Evolutionary conservation across 192 early-diverging fungal species (phyloP).

Genomic region (Coemansia sp.): DNA sequence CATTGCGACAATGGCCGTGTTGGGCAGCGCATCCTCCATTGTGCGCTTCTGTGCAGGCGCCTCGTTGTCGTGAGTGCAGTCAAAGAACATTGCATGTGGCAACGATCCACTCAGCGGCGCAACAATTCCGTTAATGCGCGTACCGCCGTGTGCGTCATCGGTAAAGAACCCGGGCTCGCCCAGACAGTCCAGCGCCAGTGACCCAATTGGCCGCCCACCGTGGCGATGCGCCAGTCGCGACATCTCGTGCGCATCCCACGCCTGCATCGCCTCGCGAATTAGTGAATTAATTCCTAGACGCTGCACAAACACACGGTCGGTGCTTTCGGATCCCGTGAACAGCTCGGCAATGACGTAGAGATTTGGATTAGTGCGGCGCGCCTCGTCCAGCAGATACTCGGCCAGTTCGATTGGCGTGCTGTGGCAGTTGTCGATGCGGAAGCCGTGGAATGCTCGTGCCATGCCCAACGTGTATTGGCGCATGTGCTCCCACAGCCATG

Average conservation of each 20-base stretch:
- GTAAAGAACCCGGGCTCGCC: conserved; percentile 49
- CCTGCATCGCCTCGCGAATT: conserved; percentile 97
- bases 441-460: conserved; percentile 88
- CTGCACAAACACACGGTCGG: conserved; percentile 88
- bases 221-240: conserved; percentile 85
- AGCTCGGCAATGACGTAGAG: conserved; percentile 97
- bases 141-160: conserved; percentile 52
- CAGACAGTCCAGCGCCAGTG: conserved; percentile 71
- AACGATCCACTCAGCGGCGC: conserved; percentile 72
- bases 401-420: conserved; percentile 96
- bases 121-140: conserved; percentile 51
- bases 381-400: conserved; percentile 85
- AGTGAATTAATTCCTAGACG: conserved; percentile 94
- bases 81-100: conserved; percentile 96
- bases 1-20: conserved; percentile 87
- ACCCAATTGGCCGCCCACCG: conserved; percentile 88
- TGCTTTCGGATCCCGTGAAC: conserved; percentile 95
- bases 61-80: conserved; percentile 99
- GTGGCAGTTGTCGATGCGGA: conserved; percentile 99
- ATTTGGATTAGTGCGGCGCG: conserved; percentile 78
- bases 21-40: conserved; percentile 87
- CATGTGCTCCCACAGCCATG: conserved; percentile 97
- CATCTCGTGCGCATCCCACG: conserved; percentile 89
- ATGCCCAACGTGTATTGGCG: conserved; percentile 82
- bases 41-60: conserved; percentile 88